Evolutionary conservation across 2,329 filamentous ascomycete genomes (phyloP).

Genomic region (Pseudocercospora eumusae): DNA sequence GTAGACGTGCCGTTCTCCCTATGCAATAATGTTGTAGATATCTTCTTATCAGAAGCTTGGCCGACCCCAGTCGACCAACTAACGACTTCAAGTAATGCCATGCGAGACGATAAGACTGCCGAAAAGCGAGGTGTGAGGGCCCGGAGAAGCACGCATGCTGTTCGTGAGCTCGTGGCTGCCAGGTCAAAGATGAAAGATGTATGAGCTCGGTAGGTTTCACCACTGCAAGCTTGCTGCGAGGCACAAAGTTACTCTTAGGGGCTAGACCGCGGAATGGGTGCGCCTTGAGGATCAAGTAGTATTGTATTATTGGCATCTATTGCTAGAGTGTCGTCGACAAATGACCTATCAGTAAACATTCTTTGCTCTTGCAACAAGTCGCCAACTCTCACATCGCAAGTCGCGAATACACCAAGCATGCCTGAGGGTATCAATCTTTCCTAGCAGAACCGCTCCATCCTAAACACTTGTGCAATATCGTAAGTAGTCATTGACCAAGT

Average conservation of each 20-base stretch:
- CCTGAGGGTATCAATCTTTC: constrained; percentile 15
- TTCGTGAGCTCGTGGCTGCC: too few species aligned
- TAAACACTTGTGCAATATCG: constrained; percentile 7
- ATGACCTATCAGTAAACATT: background rate
- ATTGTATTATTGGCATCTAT: constrained; percentile 1
- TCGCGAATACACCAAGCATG: constrained; percentile 16
- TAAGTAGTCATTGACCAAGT: constrained; percentile 2
- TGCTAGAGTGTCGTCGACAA: background rate
- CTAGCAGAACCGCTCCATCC: constrained; percentile 6
- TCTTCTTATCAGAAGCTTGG: background rate
- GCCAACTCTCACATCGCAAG: constrained; percentile 12
- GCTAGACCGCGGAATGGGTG: background rate
- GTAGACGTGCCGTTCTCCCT: background rate
- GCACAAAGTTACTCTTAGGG: background rate
- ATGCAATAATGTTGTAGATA: background rate
- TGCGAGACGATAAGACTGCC: background rate
- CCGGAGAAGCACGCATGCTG: background rate
- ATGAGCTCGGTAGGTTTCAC: background rate
- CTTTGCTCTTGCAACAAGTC: background rate
- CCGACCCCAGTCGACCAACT: background rate
- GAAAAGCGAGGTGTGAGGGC: background rate
- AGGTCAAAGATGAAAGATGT: background rate
- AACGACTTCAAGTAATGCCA: background rate
- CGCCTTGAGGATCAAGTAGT: background rate
- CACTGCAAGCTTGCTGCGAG: background rate